These are phyloP conservation scores for Quercus dentata DNA, from an alignment of 306 rosid species.

Conservation along the genomic window DNA sequence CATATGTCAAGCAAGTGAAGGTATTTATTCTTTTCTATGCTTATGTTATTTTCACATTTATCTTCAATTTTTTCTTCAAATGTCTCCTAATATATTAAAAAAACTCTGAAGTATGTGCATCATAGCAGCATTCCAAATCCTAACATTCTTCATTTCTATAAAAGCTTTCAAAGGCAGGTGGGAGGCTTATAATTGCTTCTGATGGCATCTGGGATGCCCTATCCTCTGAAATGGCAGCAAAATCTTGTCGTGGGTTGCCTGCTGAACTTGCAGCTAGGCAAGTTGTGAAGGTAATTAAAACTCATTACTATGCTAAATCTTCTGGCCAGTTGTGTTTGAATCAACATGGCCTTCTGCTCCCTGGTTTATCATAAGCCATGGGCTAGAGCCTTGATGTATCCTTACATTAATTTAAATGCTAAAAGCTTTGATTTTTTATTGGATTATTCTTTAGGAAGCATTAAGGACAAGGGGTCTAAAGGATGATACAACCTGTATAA, in stretches of 20 bases:
- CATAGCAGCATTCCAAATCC: not conserved
- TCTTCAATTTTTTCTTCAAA: not conserved
- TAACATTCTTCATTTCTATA: constrained; percentile 27
- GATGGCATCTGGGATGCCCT: constrained; percentile 98
- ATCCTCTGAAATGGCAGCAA: constrained; percentile 86
- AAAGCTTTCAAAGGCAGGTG: constrained; percentile 82
- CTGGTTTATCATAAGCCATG: constrained; percentile 15
- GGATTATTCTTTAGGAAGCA: constrained; percentile 56
- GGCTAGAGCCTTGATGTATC: constrained; percentile 2
- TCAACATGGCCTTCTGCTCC: constrained; percentile 12
- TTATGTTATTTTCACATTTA: not conserved
- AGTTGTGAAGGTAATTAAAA: constrained; percentile 77
- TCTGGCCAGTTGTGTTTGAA: constrained; percentile 1
- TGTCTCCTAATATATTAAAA: constrained; percentile 2
- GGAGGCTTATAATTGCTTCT: constrained; percentile 93
- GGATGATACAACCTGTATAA: constrained; percentile 93
- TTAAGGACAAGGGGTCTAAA: constrained; percentile 77
- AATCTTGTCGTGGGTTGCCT: constrained; percentile 81
- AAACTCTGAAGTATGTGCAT: constrained; percentile 4
- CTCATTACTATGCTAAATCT: not conserved
- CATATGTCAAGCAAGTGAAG: constrained; percentile 95
- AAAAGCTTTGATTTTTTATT: not conserved
- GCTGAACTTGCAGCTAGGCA: constrained; percentile 94
- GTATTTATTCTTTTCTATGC: constrained; percentile 30
- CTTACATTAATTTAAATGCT: not conserved